Conservation (phyloP, 306 rosid species). For the Quercus robur region DNA sequence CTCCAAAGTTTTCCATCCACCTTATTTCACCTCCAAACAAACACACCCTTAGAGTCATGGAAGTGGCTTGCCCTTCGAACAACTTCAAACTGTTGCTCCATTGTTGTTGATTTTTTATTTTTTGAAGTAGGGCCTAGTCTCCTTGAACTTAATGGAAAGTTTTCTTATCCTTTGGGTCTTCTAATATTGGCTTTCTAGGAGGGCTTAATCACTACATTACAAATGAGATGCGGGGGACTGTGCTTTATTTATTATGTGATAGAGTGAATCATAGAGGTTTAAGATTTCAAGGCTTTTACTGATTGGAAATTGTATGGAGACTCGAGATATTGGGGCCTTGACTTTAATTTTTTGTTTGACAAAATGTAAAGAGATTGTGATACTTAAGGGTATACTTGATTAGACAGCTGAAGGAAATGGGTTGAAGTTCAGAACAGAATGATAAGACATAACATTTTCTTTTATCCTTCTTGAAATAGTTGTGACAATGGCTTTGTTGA, state of each 20-base stretch:
- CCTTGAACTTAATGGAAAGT: background rate
- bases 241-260: background rate
- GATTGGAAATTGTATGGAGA: background rate
- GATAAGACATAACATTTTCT: background rate
- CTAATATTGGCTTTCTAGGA: background rate
- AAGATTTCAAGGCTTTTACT: background rate
- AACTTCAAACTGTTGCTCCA: background rate
- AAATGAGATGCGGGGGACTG: background rate
- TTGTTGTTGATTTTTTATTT: background rate
- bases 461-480: background rate
- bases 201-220: background rate
- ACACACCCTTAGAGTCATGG: background rate
- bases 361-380: background rate
- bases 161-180: background rate
- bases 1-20: too few relatives aligned
- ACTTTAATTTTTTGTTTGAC: background rate
- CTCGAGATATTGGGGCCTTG: background rate
- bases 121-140: background rate
- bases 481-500: background rate
- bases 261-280: background rate
- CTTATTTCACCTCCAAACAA: too few relatives aligned
- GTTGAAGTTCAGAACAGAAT: background rate
- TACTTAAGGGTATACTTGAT: background rate
- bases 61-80: background rate
- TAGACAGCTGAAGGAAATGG: background rate